Evolutionary conservation across 108 stramenopile species (phyloP), one percentile per base, ranked within the genome.

Genomic region (Schizochytrium sp.): DNA sequence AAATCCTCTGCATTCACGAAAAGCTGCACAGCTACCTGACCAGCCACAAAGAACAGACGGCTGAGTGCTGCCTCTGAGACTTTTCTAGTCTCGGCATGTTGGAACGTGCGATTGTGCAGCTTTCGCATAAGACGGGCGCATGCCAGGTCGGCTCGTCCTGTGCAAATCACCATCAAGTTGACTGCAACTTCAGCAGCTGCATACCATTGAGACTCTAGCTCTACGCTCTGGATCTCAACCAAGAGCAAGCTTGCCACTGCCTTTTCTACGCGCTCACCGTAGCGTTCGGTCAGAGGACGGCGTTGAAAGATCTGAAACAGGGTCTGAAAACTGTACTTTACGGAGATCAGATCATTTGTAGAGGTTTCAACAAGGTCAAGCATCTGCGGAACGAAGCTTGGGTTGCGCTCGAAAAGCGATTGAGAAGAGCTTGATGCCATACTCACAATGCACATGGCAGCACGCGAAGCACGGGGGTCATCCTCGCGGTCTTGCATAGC

Each of bases 31-130:
- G 98, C 96, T 83, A 97, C 94, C 72, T 99, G 97, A 3, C 98
- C 98, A 12, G 97, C 90, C 69, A 98, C 95, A 93, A 98, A 98
- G 89, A 97, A 96, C 91, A 99, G 97, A 57, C 97, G 91, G 7
- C 97, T 95, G 50, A 99, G 95, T 4, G 56, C 45, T 1, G 58
- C 94, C 92, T 49, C 95, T 87, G 50, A 96, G 92, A 89, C 69
- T 5, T 28, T 87, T 13, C 50, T 28, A 28, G 28, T 28, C 28
- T 28, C 50, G 47, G 64, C 55, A 45, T 17, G 28, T 46, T 4
- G 49, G 19, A 56, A 89, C 58, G 49, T 57, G 46, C 46, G 56
- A 10, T 57, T 88, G 58, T 49, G 61, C 87, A 53, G 4, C 87
- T 46, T 72, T 45, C 89, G 72, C 87, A 87, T 57, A 44, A 46